Conservation (phyloP, 139 green algal genomes). For the Micractinium sp. region DNA sequence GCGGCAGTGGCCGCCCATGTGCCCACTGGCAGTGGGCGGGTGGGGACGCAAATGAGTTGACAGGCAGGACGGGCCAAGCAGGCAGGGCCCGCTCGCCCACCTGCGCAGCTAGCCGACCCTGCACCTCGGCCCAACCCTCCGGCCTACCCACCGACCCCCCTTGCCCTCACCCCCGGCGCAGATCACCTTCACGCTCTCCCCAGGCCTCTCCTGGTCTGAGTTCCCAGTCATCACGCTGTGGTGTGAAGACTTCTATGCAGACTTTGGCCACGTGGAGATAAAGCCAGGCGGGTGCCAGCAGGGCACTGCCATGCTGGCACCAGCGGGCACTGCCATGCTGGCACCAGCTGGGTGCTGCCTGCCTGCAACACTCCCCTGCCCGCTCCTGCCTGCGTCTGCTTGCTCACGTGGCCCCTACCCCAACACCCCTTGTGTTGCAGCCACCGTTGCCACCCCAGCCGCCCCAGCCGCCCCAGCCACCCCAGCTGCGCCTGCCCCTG, state of each 20-base stretch:
- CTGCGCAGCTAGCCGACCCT: no score
- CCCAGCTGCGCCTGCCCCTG: not conserved
- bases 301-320: not conserved
- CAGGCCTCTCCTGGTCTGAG: not conserved
- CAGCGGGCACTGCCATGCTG: no score
- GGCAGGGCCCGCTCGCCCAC: not conserved
- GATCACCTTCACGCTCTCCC: not conserved
- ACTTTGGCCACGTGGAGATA: constrained; percentile 12
- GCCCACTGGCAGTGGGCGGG: no score
- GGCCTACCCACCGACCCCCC: not conserved
- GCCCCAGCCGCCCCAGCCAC: not conserved
- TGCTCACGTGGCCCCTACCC: no score
- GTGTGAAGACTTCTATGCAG: constrained; percentile 1
- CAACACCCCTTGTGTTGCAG: not conserved
- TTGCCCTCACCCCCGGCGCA: not conserved
- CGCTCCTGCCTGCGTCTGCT: not conserved
- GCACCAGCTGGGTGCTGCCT: no score
- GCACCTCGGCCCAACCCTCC: not conserved
- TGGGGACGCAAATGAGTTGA: no score
- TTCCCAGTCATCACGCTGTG: not conserved
- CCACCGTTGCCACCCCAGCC: not conserved
- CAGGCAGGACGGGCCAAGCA: no score
- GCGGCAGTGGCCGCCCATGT: no score
- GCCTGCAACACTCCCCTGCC: no score
- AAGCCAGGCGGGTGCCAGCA: not conserved